These are phyloP conservation scores for Raddia guianensis DNA, from an alignment of 176 grass and related monocot genomes.

Conservation along the genomic window DNA sequence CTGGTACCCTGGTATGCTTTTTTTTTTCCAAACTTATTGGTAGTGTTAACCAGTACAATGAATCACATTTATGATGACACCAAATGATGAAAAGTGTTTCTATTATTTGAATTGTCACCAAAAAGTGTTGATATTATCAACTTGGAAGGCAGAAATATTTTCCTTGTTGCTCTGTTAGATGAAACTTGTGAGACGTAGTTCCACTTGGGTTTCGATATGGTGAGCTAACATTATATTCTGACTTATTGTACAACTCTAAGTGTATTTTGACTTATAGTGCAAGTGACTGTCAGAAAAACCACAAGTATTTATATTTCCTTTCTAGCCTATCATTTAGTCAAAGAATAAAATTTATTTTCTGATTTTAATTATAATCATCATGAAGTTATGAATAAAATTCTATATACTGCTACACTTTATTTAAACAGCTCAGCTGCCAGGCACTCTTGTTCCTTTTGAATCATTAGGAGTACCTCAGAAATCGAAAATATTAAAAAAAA, in stretches of 20 bases:
- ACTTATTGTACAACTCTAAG: not conserved
- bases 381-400: not conserved
- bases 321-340: not conserved
- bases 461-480: not conserved
- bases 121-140: not conserved
- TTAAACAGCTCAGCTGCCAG: not conserved
- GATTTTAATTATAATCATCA: not conserved
- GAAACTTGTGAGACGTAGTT: no score
- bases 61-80: not conserved
- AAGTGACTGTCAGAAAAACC: not conserved
- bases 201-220: not conserved
- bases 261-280: not conserved
- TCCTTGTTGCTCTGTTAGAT: constrained; percentile 4
- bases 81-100: not conserved
- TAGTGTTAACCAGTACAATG: not conserved
- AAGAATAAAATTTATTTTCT: not conserved
- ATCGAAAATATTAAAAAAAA: not conserved
- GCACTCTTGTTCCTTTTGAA: not conserved
- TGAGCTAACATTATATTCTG: not conserved
- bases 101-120: not conserved
- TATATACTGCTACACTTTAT: not conserved
- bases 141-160: not conserved
- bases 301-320: not conserved
- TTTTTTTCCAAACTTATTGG: not conserved
- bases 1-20: not conserved